Conservation (phyloP, 345 rosid genomes). For the Melastoma malabathricum region DNA sequence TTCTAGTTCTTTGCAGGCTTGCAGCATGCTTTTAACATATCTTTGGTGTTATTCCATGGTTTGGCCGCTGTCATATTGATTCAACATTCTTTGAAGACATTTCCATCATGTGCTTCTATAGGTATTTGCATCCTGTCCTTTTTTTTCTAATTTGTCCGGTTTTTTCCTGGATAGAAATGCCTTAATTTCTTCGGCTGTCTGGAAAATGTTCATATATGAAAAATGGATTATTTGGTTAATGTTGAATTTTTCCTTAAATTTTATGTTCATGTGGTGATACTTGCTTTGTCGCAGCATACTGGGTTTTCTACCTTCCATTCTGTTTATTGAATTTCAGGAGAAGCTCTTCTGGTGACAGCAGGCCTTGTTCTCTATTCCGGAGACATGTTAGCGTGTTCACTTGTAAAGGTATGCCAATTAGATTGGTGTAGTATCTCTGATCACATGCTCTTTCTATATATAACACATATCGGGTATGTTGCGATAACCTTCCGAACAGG, state of each 20-base stretch:
- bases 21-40: constrained; percentile 30
- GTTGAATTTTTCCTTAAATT: no score
- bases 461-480: no score
- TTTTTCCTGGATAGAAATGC: no score
- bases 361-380: constrained; percentile 89
- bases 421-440: no score
- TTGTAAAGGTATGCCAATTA: constrained; percentile 30
- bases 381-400: constrained; percentile 68
- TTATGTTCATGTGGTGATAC: no score
- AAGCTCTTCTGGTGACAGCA: constrained; percentile 62
- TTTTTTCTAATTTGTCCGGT: not conserved
- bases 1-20: constrained; percentile 31
- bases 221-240: no score
- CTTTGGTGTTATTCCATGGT: constrained; percentile 76
- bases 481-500: constrained; percentile 18
- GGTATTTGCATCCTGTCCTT: constrained; percentile 31
- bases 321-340: constrained; percentile 38
- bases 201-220: no score
- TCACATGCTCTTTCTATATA: no score
- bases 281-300: no score
- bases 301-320: not conserved
- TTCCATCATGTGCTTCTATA: constrained; percentile 79
- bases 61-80: constrained; percentile 49
- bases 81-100: constrained; percentile 55
- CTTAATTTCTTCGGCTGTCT: no score